Conservation (phyloP, 129 eudicot species). For the Pittosporum tobira region DNA sequence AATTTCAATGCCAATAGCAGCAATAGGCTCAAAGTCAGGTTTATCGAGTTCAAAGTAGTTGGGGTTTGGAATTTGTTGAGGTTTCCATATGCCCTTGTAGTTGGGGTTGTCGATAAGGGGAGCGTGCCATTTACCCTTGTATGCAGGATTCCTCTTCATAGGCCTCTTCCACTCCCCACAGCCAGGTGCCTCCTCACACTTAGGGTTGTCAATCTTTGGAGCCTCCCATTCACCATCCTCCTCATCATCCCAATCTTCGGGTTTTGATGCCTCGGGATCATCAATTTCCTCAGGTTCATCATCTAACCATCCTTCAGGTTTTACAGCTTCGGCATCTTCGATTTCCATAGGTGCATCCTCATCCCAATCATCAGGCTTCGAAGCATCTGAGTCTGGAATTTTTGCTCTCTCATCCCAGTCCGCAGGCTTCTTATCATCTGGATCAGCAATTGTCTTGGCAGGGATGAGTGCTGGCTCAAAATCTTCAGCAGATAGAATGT, state of each 20-base stretch:
- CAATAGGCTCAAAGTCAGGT: conserved; percentile 72
- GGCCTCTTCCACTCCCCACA: conserved; percentile 97
- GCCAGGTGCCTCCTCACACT: conserved; percentile 73
- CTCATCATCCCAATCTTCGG: conserved; percentile 97
- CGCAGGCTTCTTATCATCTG: conserved; percentile 76
- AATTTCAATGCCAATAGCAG: conserved; percentile 91
- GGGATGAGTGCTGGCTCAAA: conserved; percentile 77
- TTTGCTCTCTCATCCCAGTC: conserved; percentile 78
- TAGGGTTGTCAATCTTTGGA: conserved; percentile 87
- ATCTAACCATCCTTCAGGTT: conserved; percentile 93
- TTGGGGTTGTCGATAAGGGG: conserved; percentile 80
- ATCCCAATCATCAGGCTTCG: conserved; percentile 93
- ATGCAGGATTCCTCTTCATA: conserved; percentile 72
- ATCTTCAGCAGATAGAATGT: conserved; percentile 49
- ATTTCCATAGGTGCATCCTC: conserved; percentile 89
- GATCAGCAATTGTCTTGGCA: conserved; percentile 70
- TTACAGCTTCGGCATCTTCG: conserved; percentile 70
- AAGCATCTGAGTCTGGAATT: conserved; percentile 80
- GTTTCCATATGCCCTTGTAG: conserved; percentile 94
- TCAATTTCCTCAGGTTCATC: conserved; percentile 90
- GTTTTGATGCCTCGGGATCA: conserved; percentile 84
- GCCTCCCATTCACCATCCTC: conserved; percentile 99
- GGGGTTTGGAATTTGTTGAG: conserved; percentile 62
- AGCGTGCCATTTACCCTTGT: conserved; percentile 86
- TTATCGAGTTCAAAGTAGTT: conserved; percentile 65